Evolutionary conservation across 805 yeast species (phyloP), one percentile per base, ranked within the genome.

Genomic region (Candida suzukii): DNA sequence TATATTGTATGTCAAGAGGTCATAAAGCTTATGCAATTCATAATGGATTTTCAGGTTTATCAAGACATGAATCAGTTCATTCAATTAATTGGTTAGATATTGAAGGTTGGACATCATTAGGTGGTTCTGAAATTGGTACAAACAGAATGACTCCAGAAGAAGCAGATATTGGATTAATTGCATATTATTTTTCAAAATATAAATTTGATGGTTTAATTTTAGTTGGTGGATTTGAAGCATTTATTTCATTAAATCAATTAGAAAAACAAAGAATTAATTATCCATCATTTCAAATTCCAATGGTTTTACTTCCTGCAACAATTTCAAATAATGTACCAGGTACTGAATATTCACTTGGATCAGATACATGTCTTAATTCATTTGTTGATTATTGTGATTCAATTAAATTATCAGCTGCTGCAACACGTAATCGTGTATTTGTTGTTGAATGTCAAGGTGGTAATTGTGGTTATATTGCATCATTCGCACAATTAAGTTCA

Each of bases 371-470:
- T 70, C 70, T 93, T 70, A 93, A 93, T 65, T 70, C 93, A 10
- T 72, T 93, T 54, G 88, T 88, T 47, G 80, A 83, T 43, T 93
- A 93, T 70, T 91, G 98, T 67, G 99, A 93, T 63, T 88, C 86
- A 21, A 83, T 93, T 50, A 90, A 93, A 67, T 96, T 87, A 68
- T 78, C 88, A 39, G 99, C 99, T 2, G 82, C 96, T 18, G 87
- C 99, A 16, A 78, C 96, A 3, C 79, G 99, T 69, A 84, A 87
- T 54, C 76, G 99, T 54, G 96, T 84, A 20, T 93, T 93, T 61
- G 96, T 93, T 31, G 93, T 93, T 48, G 99, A 93, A 60, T 97
- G 90, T 16, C 99, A 95, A 68, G 99, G 99, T 54, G 99, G 99
- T 41, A 83, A 88, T 60, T 83, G 93, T 13, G 99, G 99, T 16